Evolutionary conservation across 2,329 filamentous ascomycete genomes (phyloP).

Genomic region (Madurella fahalii): DNA sequence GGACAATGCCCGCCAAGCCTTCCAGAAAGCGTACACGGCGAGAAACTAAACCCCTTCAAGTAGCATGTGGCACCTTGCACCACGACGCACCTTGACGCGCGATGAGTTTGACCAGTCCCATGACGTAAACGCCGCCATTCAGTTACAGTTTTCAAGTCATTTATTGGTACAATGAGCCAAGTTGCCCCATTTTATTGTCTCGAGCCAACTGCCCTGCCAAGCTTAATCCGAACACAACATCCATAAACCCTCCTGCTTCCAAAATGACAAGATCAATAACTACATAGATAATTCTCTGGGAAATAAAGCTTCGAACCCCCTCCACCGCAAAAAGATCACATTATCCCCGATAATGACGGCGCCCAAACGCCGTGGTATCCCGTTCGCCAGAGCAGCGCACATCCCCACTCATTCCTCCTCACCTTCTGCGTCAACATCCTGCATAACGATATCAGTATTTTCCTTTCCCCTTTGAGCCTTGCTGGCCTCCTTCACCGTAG

Average conservation of each 20-base stretch:
- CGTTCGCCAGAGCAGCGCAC: background rate
- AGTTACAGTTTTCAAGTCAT: background rate
- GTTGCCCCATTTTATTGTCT: background rate
- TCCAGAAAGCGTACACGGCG: conserved; percentile 5
- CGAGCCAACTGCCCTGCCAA: too few species aligned
- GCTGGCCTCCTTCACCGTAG: conserved; percentile 27
- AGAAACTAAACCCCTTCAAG: conserved; percentile 6
- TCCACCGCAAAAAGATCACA: background rate
- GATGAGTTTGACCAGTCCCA: background rate
- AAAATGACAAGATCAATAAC: background rate
- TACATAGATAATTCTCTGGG: background rate
- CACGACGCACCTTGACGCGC: conserved; percentile 2
- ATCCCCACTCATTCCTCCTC: conserved; percentile 12
- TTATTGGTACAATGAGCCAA: conserved; percentile 5
- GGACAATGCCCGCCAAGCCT: conserved; percentile 10
- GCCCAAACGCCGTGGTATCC: conserved; percentile 12
- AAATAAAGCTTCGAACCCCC: background rate
- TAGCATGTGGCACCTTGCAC: background rate
- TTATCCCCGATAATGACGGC: background rate
- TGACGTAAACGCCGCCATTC: background rate
- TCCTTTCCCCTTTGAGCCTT: conserved; percentile 19
- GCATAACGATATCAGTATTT: conserved; percentile 28
- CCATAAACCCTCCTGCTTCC: background rate
- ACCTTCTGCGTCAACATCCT: conserved; percentile 22
- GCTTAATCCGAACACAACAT: too few species aligned